Conservation (phyloP, 352 stramenopile genomes). For the Globisporangium solare region DNA sequence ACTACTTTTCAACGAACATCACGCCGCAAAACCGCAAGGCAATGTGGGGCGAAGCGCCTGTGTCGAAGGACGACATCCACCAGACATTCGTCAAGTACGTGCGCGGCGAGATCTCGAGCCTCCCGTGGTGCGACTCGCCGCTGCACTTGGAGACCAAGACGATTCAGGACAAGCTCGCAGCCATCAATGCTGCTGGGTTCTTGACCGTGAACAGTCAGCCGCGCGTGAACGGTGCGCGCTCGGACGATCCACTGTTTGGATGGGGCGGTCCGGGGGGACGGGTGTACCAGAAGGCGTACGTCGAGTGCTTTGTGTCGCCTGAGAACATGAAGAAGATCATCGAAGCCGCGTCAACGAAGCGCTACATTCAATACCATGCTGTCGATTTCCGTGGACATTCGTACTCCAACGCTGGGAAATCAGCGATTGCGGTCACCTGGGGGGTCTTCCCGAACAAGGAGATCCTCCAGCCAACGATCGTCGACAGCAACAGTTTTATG, state of each 20-base stretch:
- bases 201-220: constrained; percentile 97
- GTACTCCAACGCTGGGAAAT: constrained; percentile 87
- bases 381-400: constrained; percentile 88
- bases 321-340: constrained; percentile 91
- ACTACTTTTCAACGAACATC: constrained; percentile 87
- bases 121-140: constrained; percentile 97
- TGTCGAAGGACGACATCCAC: constrained; percentile 89
- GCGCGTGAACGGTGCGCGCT: constrained; percentile 89
- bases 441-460: constrained; percentile 97
- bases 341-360: constrained; percentile 78
- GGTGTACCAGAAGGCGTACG: constrained; percentile 99
- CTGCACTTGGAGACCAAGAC: constrained; percentile 93
- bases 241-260: constrained; percentile 91
- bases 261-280: constrained; percentile 94
- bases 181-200: constrained; percentile 85
- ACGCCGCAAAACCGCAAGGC: constrained; percentile 74
- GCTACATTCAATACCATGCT: constrained; percentile 87
- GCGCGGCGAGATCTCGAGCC: constrained; percentile 91
- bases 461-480: constrained; percentile 96
- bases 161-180: constrained; percentile 75
- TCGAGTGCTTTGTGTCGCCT: constrained; percentile 97
- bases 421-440: constrained; percentile 96
- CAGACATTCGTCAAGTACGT: constrained; percentile 97
- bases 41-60: constrained; percentile 93
- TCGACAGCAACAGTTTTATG: constrained; percentile 96